Conservation (phyloP, 2,329 filamentous ascomycete genomes). For the Epichloe gansuensis region DNA sequence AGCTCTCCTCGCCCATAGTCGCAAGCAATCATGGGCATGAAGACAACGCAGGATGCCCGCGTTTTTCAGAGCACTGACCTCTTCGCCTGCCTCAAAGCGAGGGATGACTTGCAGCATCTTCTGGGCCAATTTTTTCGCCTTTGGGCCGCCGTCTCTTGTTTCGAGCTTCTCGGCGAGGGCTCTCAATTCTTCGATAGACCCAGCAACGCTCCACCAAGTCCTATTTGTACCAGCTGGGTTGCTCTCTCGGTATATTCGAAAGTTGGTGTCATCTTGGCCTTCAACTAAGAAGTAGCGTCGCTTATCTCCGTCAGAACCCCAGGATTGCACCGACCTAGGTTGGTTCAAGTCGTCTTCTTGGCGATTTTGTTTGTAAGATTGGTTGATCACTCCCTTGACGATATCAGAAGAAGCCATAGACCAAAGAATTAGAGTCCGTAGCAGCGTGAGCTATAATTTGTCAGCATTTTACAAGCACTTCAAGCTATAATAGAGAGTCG, state of each 20-base stretch:
- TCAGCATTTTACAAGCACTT: constrained; percentile 3
- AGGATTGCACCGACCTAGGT: constrained; percentile 76
- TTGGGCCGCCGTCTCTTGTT: constrained; percentile 63
- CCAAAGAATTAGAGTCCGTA: constrained; percentile 80
- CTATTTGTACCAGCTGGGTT: constrained; percentile 63
- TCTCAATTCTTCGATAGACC: constrained; percentile 75
- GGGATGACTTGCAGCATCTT: constrained; percentile 71
- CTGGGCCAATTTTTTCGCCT: constrained; percentile 63
- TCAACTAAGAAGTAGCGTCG: constrained; percentile 89
- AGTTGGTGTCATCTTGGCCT: constrained; percentile 84
- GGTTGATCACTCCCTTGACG: constrained; percentile 68
- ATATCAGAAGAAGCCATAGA: constrained; percentile 76
- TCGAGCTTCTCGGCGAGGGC: constrained; percentile 63
- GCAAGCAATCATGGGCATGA: too few relatives aligned
- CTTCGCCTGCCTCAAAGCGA: constrained; percentile 85
- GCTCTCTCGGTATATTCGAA: constrained; percentile 87
- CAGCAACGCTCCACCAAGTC: constrained; percentile 89
- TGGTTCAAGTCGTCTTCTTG: constrained; percentile 73
- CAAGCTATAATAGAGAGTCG: constrained; percentile 11
- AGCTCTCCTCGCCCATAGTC: neutral
- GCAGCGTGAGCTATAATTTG: constrained; percentile 55
- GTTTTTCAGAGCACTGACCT: constrained; percentile 41
- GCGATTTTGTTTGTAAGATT: constrained; percentile 77
- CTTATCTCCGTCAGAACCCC: constrained; percentile 82
- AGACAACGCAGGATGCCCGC: too few relatives aligned